Evolutionary conservation across 371 early-diverging fungal species (phyloP).

Genomic region (Vairimorpha apis): DNA sequence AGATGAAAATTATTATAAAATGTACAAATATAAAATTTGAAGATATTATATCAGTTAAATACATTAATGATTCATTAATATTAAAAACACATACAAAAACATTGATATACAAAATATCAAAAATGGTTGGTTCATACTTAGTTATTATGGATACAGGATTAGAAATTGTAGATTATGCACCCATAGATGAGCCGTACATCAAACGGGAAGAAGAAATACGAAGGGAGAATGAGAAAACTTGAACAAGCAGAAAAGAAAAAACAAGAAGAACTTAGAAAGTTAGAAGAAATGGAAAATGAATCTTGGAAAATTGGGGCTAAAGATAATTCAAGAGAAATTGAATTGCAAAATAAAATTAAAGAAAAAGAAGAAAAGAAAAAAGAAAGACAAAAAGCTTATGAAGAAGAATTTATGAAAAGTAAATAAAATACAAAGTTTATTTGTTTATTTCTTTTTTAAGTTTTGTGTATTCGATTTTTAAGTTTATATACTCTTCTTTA

Average conservation of each 20-base stretch:
- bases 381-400: slow-evolving; percentile 21
- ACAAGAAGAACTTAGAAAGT: slow-evolving; percentile 30
- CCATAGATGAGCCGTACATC: slow-evolving; percentile 41
- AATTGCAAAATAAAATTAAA: slow-evolving; percentile 6
- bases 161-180: slow-evolving; percentile 3
- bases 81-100: slow-evolving; percentile 3
- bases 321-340: slow-evolving; percentile 10
- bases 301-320: slow-evolving; percentile 50
- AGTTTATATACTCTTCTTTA: not conserved
- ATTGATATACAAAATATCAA: slow-evolving; percentile 12
- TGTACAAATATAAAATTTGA: slow-evolving; percentile 9
- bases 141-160: slow-evolving; percentile 4
- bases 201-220: slow-evolving; percentile 43
- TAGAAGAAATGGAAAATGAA: slow-evolving; percentile 28
- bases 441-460: not conserved
- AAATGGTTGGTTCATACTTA: slow-evolving; percentile 26
- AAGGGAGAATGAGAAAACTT: slow-evolving; percentile 43
- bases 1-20: slow-evolving; percentile 18
- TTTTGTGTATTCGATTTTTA: not conserved
- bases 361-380: slow-evolving; percentile 11
- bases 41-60: slow-evolving; percentile 21
- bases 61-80: not conserved
- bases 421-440: not conserved
- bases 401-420: slow-evolving; percentile 16
- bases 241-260: slow-evolving; percentile 36